These are phyloP conservation scores for California macrophylla DNA, from an alignment of 441 rosid species.

Conservation along the genomic window DNA sequence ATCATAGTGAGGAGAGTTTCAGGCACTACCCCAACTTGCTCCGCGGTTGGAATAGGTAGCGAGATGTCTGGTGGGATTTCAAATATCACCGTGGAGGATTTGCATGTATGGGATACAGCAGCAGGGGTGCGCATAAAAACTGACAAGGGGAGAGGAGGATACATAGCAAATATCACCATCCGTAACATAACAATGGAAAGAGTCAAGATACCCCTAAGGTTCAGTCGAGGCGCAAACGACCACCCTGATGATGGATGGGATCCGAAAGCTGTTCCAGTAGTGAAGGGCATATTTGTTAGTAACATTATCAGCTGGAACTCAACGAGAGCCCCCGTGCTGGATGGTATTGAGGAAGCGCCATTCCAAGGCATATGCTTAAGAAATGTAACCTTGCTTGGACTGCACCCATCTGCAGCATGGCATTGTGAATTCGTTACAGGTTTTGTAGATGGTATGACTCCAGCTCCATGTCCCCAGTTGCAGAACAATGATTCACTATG, in stretches of 20 bases:
- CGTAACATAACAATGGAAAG: constrained; percentile 33
- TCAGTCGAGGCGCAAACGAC: constrained; percentile 23
- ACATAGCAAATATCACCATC: constrained; percentile 51
- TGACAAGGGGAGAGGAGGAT: constrained; percentile 85
- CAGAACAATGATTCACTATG: constrained; percentile 4
- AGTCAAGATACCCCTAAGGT: constrained; percentile 23
- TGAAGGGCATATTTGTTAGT: constrained; percentile 20
- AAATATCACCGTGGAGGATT: constrained; percentile 51
- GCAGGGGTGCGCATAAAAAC: constrained; percentile 85
- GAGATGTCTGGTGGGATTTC: constrained; percentile 94
- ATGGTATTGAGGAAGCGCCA: constrained; percentile 20
- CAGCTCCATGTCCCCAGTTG: constrained; percentile 19
- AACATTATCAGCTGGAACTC: constrained; percentile 19
- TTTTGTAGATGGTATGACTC: constrained; percentile 9
- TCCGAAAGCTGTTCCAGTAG: constrained; percentile 17
- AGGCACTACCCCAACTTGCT: constrained; percentile 85
- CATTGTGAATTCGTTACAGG: constrained; percentile 22
- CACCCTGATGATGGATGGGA: constrained; percentile 25
- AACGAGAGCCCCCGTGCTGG: constrained; percentile 18
- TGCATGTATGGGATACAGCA: constrained; percentile 79
- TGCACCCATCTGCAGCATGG: constrained; percentile 12
- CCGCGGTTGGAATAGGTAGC: constrained; percentile 89
- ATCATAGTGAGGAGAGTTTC: constrained; percentile 60
- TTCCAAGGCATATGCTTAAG: constrained; percentile 21
- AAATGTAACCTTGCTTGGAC: constrained; percentile 14